These are phyloP conservation scores for Thinopyrum elongatum DNA, from an alignment of 176 grass and related monocot genomes.

Conservation along the genomic window DNA sequence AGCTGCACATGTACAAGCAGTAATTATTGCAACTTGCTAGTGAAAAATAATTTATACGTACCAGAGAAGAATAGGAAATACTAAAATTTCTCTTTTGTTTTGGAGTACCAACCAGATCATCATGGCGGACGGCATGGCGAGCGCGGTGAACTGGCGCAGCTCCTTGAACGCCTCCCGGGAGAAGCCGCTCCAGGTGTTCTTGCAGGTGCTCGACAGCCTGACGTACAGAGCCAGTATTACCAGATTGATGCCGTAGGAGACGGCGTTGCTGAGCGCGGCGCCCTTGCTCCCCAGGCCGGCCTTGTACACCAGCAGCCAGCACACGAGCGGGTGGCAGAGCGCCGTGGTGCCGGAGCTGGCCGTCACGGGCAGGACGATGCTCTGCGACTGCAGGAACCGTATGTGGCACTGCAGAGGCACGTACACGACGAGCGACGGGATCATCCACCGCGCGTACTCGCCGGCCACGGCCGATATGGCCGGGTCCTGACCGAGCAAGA, in stretches of 20 bases:
- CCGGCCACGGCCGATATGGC: slow-evolving; percentile 68
- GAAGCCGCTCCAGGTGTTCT: slow-evolving; percentile 29
- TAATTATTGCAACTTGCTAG: neutral
- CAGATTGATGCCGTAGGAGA: slow-evolving; percentile 31
- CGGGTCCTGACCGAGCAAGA: slow-evolving; percentile 44
- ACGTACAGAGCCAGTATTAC: slow-evolving; percentile 7
- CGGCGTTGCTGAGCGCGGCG: slow-evolving; percentile 33
- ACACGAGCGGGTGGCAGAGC: slow-evolving; percentile 1
- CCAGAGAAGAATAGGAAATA: neutral
- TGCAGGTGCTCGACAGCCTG: slow-evolving; percentile 3
- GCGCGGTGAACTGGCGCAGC: slow-evolving; percentile 1
- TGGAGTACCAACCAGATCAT: slow-evolving; percentile 14
- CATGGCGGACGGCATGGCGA: slow-evolving; percentile 38
- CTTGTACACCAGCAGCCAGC: slow-evolving; percentile 34
- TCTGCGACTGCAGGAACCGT: slow-evolving; percentile 44
- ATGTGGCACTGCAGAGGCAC: slow-evolving; percentile 63
- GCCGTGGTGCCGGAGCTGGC: slow-evolving; percentile 22
- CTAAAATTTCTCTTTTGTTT: no score
- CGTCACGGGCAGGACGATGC: slow-evolving; percentile 34
- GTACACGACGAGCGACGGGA: slow-evolving; percentile 59
- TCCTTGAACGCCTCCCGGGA: slow-evolving; percentile 2
- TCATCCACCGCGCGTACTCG: slow-evolving; percentile 54
- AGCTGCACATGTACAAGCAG: neutral
- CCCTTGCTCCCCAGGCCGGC: slow-evolving; percentile 35
- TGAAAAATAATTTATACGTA: neutral